Percentiles rank a stretch among this genome's conserved stretches.
phyloP scores from a whole-genome alignment of 768 basidiomycete species.

The Rhizopogon vulgaris region DNA sequence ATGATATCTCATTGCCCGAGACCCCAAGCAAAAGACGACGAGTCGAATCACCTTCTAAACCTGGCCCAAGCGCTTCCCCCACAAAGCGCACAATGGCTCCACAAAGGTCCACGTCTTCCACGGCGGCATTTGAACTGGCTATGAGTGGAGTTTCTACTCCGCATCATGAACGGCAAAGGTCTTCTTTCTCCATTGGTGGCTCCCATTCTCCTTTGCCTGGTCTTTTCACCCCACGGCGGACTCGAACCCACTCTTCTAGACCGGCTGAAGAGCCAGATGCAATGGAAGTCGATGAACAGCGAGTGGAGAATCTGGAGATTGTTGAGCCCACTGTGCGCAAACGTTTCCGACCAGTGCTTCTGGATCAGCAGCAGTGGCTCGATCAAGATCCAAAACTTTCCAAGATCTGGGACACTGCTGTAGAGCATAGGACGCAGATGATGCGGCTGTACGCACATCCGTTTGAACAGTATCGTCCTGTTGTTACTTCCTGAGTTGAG shows the following conservation, averaged over 20 bases:
- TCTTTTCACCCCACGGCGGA: conserved; percentile 20
- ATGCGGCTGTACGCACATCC: conserved; percentile 9
- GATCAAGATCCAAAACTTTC: conserved; percentile 32
- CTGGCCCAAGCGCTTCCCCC: conserved; percentile 9
- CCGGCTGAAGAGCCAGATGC: conserved; percentile 3
- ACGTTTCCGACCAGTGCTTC: conserved; percentile 44
- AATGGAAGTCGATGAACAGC: conserved; percentile 17
- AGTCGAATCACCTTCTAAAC: conserved; percentile 17
- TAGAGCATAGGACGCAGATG: conserved; percentile 10
- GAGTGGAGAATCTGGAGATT: conserved; percentile 8
- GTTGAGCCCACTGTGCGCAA: conserved; percentile 17
- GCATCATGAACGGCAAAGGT: neutral
- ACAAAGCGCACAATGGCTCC: neutral
- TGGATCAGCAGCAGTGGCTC: conserved; percentile 45
- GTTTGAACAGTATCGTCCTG: conserved; percentile 3
- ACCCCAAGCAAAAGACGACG: conserved; percentile 40
- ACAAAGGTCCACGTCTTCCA: neutral
- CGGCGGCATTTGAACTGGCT: conserved; percentile 15
- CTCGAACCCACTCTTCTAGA: conserved; percentile 9
- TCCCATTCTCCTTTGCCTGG: conserved; percentile 10
- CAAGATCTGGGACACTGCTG: conserved; percentile 19
- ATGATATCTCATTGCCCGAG: conserved; percentile 27
- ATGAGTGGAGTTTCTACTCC: conserved; percentile 5
- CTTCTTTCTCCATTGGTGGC: conserved; percentile 1
- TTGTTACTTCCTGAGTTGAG: neutral